phyloP scores from a whole-genome alignment of 2,329 filamentous ascomycete species.

The Nannizzia gypsea region DNA sequence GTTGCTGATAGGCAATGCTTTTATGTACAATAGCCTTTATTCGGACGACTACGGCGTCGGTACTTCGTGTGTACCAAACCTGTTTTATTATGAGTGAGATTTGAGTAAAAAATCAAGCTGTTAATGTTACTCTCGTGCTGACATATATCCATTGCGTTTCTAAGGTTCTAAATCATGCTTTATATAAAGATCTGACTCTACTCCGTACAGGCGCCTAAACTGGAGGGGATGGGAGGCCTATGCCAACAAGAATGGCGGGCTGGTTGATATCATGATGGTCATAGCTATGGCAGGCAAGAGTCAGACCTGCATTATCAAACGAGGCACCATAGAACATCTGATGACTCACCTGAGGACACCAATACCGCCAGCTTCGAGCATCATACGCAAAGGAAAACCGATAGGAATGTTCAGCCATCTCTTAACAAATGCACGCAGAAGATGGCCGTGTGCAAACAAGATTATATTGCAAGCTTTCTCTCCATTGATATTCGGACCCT shows the following conservation, averaged over 20 bases:
- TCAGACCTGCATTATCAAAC: neutral
- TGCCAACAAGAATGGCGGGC: slow-evolving; percentile 8
- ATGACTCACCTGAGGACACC: slow-evolving; percentile 7
- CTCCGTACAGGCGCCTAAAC: neutral
- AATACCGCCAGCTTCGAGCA: slow-evolving; percentile 22
- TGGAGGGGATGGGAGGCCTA: slow-evolving; percentile 6
- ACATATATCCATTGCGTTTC: neutral
- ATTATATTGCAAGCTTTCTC: slow-evolving; percentile 30
- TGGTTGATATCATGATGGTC: slow-evolving; percentile 6
- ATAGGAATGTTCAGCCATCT: slow-evolving; percentile 36
- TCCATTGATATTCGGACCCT: slow-evolving; percentile 31
- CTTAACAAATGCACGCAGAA: slow-evolving; percentile 38
- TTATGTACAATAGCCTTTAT: slow-evolving; percentile 1
- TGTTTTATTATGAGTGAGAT: slow-evolving; percentile 2
- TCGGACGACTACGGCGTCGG: neutral
- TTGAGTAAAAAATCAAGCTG: neutral
- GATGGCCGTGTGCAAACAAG: slow-evolving; percentile 34
- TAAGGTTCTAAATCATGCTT: neutral
- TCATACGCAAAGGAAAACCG: slow-evolving; percentile 32
- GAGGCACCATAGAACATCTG: neutral
- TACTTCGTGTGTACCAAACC: neutral
- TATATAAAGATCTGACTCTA: neutral
- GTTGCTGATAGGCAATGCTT: neutral
- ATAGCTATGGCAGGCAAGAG: neutral
- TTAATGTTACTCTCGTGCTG: neutral